Conservation (phyloP, 2,329 filamentous ascomycete genomes). For the Fusarium sp. region DNA sequence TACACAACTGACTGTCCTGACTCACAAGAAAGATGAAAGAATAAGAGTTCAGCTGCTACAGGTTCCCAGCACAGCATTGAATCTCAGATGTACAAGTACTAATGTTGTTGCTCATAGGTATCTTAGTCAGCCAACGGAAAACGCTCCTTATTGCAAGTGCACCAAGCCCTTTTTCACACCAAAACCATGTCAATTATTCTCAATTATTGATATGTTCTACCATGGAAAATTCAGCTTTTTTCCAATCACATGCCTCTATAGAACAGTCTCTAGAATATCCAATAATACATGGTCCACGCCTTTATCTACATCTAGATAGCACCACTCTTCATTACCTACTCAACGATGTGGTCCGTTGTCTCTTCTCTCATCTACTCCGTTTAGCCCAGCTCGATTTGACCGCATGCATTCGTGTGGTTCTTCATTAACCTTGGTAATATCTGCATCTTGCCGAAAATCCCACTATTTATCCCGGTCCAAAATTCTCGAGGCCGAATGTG, state of each 20-base stretch:
- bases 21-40: not conserved
- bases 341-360: constrained; percentile 2
- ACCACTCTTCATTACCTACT: not conserved
- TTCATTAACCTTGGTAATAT: constrained; percentile 10
- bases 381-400: constrained; percentile 7
- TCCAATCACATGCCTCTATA: not conserved
- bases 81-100: not conserved
- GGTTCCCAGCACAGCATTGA: not conserved
- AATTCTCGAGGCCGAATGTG: not conserved
- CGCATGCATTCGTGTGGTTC: constrained; percentile 22
- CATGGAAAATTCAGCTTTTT: not conserved
- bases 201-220: not conserved
- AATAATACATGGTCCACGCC: not conserved
- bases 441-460: constrained; percentile 29
- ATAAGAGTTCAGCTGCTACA: not conserved
- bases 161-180: not conserved
- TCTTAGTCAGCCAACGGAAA: not conserved
- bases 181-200: not conserved
- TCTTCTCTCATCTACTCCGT: constrained; percentile 22
- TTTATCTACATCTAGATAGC: not conserved
- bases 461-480: not conserved
- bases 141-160: not conserved
- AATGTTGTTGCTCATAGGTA: not conserved
- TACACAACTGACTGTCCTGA: not conserved
- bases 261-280: not conserved